Evolutionary conservation across 2,329 filamentous ascomycete species (phyloP), one percentile per base, ranked within the genome.

Genomic region (Colletotrichum sp.): DNA sequence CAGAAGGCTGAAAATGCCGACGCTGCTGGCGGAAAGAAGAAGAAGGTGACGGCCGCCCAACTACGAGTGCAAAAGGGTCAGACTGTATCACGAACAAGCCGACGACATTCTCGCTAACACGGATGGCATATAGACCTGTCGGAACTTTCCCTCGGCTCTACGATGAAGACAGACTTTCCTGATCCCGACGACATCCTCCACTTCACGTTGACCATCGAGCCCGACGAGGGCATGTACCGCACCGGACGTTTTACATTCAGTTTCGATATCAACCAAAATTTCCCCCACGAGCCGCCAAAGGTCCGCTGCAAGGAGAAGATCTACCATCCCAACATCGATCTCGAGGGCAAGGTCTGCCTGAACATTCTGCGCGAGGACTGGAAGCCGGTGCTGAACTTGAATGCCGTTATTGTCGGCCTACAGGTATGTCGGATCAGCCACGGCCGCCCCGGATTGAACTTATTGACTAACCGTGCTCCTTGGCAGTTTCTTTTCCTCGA

Each of bases 321-420:
- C 81, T 99, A 99, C 88, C 97, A 99, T 84, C 97, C 97, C 8
- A 99, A 99, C 86, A 99, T 99, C 84, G 97, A 99, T 83, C 90
- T 98, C 55, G 95, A 99, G 84, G 97, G 97, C 80, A 99, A 99
- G 84, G 96, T 99, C 78, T 99, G 97, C 88, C 87, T 99, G 82
- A 99, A 99, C 85, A 99, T 99, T 81, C 86, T 99, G 82, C 90
- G 97, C 77, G 97, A 99, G 87, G 97, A 99, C 88, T 99, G 97
- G 97, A 99, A 99, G 89, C 97, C 97, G 0, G 97, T 99, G 60
- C 88, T 99, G 83, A 99, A 99, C 84, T 86, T 99, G 84, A 98
- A 99, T 83, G 96, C 97, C 18, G 96, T 99, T 55, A 97, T 99
- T 80, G 96, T 99, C 69, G 97, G 97, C 57, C 87, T 99, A 83